Evolutionary conservation across 2,329 filamentous ascomycete species (phyloP).

Genomic region (Biscogniauxia marginata): DNA sequence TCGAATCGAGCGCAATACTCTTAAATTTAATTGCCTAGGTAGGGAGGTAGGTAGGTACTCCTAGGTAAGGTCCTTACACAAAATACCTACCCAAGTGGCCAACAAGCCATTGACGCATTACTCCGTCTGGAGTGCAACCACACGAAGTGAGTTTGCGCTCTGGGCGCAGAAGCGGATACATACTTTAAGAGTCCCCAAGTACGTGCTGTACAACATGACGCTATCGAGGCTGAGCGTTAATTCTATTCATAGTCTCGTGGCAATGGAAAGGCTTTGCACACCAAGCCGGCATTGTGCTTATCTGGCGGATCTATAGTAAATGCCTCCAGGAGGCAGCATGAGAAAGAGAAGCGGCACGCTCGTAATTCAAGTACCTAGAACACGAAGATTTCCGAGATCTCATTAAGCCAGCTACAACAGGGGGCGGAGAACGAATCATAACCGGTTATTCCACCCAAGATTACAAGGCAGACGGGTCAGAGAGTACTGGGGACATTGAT

Average conservation of each 20-base stretch:
- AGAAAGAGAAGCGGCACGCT: background rate
- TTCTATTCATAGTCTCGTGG: background rate
- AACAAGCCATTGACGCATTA: background rate
- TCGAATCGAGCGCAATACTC: background rate
- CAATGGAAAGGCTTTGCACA: background rate
- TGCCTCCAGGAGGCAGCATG: background rate
- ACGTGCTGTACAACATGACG: background rate
- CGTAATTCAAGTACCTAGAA: background rate
- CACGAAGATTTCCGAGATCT: too few relatives aligned
- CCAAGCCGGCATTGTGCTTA: background rate
- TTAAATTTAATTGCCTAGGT: too few relatives aligned
- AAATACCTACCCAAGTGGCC: too few relatives aligned
- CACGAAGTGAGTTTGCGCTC: background rate
- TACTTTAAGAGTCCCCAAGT: background rate
- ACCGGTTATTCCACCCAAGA: constrained; percentile 24
- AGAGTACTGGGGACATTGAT: constrained; percentile 2
- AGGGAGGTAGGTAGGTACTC: too few relatives aligned
- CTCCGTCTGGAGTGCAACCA: background rate
- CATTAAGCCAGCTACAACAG: background rate
- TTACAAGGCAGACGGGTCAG: constrained; percentile 16
- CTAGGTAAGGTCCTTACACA: too few relatives aligned
- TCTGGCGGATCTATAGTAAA: too few relatives aligned
- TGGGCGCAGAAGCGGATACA: background rate
- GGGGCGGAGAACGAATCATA: constrained; percentile 1
- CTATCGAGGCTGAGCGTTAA: background rate